Conservation (phyloP, 2,329 filamentous ascomycete genomes). For the Chrysoporthe puriensis region DNA sequence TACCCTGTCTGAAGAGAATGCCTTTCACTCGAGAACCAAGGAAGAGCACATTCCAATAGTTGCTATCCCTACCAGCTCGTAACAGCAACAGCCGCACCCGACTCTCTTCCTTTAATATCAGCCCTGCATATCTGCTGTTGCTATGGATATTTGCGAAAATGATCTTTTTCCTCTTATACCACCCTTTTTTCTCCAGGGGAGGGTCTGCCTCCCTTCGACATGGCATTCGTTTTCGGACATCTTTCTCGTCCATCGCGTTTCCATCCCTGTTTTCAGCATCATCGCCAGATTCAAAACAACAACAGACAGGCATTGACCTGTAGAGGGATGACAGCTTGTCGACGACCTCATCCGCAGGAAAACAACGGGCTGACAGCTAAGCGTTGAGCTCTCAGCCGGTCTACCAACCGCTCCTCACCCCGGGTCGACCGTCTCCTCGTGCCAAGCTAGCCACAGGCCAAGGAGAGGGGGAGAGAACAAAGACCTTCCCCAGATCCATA, state of each 20-base stretch:
- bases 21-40: slow-evolving; percentile 8
- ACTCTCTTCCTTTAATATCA: slow-evolving; percentile 5
- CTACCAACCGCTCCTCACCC: not conserved
- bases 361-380: slow-evolving; percentile 9
- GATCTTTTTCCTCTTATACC: slow-evolving; percentile 22
- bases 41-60: slow-evolving; percentile 27
- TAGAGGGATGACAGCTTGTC: not conserved
- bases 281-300: not conserved
- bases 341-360: not conserved
- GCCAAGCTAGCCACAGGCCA: not conserved
- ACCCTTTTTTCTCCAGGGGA: not conserved
- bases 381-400: not conserved
- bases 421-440: slow-evolving; percentile 1
- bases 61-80: slow-evolving; percentile 24
- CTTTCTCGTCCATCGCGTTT: slow-evolving; percentile 1
- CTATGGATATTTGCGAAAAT: slow-evolving; percentile 23
- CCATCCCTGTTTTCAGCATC: slow-evolving; percentile 7
- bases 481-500: slow-evolving; percentile 16
- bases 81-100: slow-evolving; percentile 20
- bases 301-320: not conserved
- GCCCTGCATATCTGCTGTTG: slow-evolving; percentile 29
- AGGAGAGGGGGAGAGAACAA: slow-evolving; percentile 8
- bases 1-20: slow-evolving; percentile 17
- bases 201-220: slow-evolving; percentile 1
- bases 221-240: slow-evolving; percentile 15